Evolutionary conservation across 257 asterid species (phyloP), one percentile per base, ranked within the genome.

Genomic region (Rubia yunnanensis): DNA sequence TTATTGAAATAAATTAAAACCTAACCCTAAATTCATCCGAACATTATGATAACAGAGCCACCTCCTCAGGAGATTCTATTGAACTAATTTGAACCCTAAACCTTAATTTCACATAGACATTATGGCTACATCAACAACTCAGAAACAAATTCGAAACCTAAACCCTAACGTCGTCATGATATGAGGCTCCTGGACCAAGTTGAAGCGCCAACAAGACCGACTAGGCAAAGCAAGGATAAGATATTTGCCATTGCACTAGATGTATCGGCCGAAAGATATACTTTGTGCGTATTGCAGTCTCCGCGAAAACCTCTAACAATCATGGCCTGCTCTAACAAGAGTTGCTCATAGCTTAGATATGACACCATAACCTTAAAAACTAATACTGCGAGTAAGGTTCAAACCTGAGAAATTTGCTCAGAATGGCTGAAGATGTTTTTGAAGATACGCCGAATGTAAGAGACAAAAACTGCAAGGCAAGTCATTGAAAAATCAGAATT

Each of bases 301-400:
- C 99, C 97, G 68, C 92, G 84, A 71, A 94, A 94, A 11, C 99
- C 97, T 78, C 98, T 79, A 30, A 90, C 88, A 44, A 94, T 90
- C 99, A 94, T 90, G 7, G 99, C 99, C 99, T 90, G 87, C 78
- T 36, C 26, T 11, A 0, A 55, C 38, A 41, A 26, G n/a, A 56
- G 11, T 41, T 28, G 26, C 27, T 28, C 27, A 6, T n/a, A 8
- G 1, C 36, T 50, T 1, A 50, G 27, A 50, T n/a, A 44, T 44
- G 22, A 44, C 52, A 44, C 52, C 52, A 57, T 41, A 20, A 26
- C 32, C 10, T 30, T 11, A n/a, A 38, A n/a, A 39, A 10, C 65
- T 9, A 41, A 49, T 54, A 26, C 30, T 3, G 48, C 28, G 2
- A 60, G 13, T 2, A 32, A 14, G 58, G 46, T 57, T 38, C 82